A percentile compares a stretch with the other conserved stretches of the same genome.
phyloP scores from a whole-genome alignment of 257 asterid species.

The Linaria vulgaris region DNA sequence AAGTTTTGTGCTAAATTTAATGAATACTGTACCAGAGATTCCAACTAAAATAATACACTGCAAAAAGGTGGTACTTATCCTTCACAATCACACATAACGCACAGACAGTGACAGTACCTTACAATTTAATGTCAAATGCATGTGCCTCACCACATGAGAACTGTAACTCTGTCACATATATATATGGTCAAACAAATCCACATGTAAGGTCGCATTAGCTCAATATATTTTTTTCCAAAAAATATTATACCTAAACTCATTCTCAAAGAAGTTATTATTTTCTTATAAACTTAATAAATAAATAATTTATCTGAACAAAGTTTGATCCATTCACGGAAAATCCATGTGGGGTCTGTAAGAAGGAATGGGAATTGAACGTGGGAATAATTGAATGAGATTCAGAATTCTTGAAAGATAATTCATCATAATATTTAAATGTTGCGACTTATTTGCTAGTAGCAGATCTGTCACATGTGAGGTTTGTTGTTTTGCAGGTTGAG shows the following conservation, averaged over 20 bases:
- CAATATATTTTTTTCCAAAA: conserved; percentile 1
- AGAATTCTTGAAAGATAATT: conserved; percentile 18
- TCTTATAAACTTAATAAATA: conserved; percentile 20
- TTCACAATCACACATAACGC: conserved; percentile 9
- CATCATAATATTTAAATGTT: conserved; percentile 15
- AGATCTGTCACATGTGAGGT: conserved; percentile 40
- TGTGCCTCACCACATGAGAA: conserved; percentile 26
- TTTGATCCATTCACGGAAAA: conserved; percentile 41
- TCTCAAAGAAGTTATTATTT: conserved; percentile 9
- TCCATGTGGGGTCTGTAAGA: conserved; percentile 48
- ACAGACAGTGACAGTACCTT: conserved; percentile 15
- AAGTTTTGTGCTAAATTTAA: too few relatives aligned
- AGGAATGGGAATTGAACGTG: conserved; percentile 44
- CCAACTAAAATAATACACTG: too few relatives aligned
- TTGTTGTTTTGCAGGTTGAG: conserved; percentile 26
- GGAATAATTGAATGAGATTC: conserved; percentile 45
- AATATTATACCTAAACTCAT: conserved; percentile 7
- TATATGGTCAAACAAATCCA: conserved; percentile 25
- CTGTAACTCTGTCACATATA: conserved; percentile 8
- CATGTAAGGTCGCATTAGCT: conserved; percentile 25
- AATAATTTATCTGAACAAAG: conserved; percentile 20
- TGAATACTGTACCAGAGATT: too few relatives aligned
- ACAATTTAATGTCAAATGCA: conserved; percentile 34
- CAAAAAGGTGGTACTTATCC: too few relatives aligned
- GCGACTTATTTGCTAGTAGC: conserved; percentile 24